Evolutionary conservation across 2,329 filamentous ascomycete genomes (phyloP).

Genomic region (Aspergillus hiratsukae): DNA sequence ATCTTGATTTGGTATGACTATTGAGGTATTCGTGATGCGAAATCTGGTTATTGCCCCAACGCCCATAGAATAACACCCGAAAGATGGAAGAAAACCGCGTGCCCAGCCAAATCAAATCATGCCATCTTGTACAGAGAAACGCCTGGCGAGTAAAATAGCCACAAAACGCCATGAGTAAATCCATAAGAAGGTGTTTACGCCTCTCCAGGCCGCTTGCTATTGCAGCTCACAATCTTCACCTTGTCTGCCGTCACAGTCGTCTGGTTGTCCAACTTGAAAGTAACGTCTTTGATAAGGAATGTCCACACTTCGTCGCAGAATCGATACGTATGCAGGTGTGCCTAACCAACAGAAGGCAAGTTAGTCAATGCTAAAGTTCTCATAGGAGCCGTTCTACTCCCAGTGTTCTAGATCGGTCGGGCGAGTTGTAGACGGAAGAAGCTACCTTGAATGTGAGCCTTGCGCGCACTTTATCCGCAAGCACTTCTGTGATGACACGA

Average conservation of each 20-base stretch:
- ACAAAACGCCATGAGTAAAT: slow-evolving; percentile 13
- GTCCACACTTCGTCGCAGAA: slow-evolving; percentile 99
- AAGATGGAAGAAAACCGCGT: not conserved
- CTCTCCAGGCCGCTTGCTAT: slow-evolving; percentile 74
- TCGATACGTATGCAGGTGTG: slow-evolving; percentile 94
- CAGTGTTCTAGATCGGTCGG: not conserved
- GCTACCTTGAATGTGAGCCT: slow-evolving; percentile 88
- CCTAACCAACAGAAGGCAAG: slow-evolving; percentile 49
- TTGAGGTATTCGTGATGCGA: not conserved
- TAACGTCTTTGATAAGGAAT: slow-evolving; percentile 96
- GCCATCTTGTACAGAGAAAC: not conserved
- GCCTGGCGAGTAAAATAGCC: not conserved
- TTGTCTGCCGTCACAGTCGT: slow-evolving; percentile 76
- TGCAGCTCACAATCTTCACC: slow-evolving; percentile 98
- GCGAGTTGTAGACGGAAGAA: not conserved
- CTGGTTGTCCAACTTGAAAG: slow-evolving; percentile 92
- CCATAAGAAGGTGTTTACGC: slow-evolving; percentile 14
- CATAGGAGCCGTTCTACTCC: not conserved
- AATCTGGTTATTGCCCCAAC: not conserved
- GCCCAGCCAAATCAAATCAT: not conserved
- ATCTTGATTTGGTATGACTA: not conserved
- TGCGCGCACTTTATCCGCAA: slow-evolving; percentile 88
- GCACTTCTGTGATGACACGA: slow-evolving; percentile 81
- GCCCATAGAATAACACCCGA: not conserved
- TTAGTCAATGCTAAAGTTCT: slow-evolving; percentile 10